phyloP scores from a whole-genome alignment of 2,329 filamentous ascomycete species.

The Colletotrichum filicis region DNA sequence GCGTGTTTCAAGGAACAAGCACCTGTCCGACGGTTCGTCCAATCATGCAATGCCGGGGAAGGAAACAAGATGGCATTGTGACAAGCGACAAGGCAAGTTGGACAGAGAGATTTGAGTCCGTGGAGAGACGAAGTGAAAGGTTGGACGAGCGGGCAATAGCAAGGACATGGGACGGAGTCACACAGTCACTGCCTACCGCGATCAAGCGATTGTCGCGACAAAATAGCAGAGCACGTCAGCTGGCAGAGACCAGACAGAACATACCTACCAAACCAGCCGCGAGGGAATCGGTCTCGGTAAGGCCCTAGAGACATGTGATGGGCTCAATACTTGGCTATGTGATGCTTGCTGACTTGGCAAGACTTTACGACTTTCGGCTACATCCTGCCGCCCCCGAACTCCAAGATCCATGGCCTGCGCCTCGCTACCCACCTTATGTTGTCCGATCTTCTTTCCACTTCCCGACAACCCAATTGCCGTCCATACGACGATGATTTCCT shows the following conservation, averaged over 20 bases:
- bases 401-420: neutral
- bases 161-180: slow-evolving; percentile 5
- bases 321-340: neutral
- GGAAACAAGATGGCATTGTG: slow-evolving; percentile 19
- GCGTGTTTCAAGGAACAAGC: slow-evolving; percentile 30
- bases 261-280: neutral
- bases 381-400: neutral
- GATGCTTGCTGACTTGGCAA: neutral
- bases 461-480: neutral
- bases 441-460: neutral
- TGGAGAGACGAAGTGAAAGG: slow-evolving; percentile 16
- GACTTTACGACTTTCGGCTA: slow-evolving; percentile 6
- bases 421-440: slow-evolving; percentile 7
- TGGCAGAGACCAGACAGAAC: neutral
- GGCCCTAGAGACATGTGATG: slow-evolving; percentile 11
- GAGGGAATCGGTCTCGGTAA: neutral
- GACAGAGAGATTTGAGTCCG: slow-evolving; percentile 5
- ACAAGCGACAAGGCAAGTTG: slow-evolving; percentile 4
- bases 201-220: slow-evolving; percentile 5
- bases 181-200: neutral
- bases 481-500: neutral
- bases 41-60: slow-evolving; percentile 6
- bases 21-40: slow-evolving; percentile 4
- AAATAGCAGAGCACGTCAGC: neutral
- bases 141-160: neutral